Percentiles rank a stretch among this genome's conserved stretches.
Evolutionary conservation across 2,329 filamentous ascomycete genomes (phyloP).

Genomic region (Aureobasidium vineae): DNA sequence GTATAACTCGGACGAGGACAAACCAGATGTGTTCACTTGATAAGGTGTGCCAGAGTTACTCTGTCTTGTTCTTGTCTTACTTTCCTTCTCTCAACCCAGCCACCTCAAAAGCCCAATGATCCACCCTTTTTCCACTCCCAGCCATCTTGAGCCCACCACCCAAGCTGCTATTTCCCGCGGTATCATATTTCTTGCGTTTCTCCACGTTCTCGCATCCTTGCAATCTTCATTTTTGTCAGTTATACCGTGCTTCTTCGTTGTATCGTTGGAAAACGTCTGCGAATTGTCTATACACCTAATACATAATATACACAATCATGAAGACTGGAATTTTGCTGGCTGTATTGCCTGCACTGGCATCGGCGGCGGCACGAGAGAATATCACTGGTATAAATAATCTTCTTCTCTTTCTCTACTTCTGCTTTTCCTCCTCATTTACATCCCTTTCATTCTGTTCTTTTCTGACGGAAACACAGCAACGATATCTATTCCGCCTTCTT

Average conservation of each 20-base stretch:
- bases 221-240: neutral
- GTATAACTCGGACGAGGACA: neutral
- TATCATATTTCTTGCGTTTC: neutral
- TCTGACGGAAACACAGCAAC: slow-evolving; percentile 18
- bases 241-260: neutral
- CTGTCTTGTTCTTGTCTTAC: neutral
- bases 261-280: neutral
- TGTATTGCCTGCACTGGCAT: neutral
- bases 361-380: neutral
- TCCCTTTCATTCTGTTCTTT: slow-evolving; percentile 18
- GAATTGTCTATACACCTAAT: neutral
- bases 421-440: neutral
- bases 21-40: neutral
- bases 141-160: neutral
- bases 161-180: neutral
- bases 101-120: neutral
- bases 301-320: neutral
- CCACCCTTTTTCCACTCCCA: neutral
- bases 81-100: neutral
- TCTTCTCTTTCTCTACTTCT: too few species aligned
- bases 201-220: neutral
- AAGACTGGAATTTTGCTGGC: neutral
- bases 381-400: neutral
- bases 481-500: slow-evolving; percentile 25
- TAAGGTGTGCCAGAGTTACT: neutral